Conservation (phyloP, 1,284 basidiomycete genomes). For the Athelia psychrophila region DNA sequence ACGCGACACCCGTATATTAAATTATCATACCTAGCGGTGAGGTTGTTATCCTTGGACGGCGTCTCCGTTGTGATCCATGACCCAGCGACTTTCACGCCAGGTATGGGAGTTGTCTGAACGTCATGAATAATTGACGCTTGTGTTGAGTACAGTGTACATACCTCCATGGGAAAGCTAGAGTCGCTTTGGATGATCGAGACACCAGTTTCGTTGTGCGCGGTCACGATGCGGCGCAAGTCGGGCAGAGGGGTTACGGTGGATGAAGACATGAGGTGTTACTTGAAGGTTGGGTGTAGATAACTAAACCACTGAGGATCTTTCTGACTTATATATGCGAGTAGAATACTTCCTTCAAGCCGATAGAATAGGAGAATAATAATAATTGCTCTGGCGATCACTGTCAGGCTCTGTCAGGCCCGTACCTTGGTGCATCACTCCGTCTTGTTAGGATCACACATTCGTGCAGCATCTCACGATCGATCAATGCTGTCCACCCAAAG, state of each 20-base stretch:
- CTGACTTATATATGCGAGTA: too few relatives aligned
- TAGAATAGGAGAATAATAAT: too few relatives aligned
- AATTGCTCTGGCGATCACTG: too few relatives aligned
- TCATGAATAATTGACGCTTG: slow-evolving; percentile 10
- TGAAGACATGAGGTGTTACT: neutral
- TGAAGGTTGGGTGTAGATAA: too few relatives aligned
- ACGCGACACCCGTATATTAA: too few relatives aligned
- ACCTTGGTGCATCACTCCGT: too few relatives aligned
- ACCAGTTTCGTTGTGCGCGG: slow-evolving; percentile 40
- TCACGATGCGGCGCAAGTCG: slow-evolving; percentile 46
- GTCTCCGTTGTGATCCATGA: slow-evolving; percentile 49
- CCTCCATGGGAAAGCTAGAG: slow-evolving; percentile 21
- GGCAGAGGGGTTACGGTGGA: slow-evolving; percentile 19
- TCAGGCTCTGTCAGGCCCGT: too few relatives aligned
- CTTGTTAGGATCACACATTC: too few relatives aligned
- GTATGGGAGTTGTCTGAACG: slow-evolving; percentile 1
- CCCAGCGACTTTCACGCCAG: slow-evolving; percentile 13
- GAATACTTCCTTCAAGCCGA: too few relatives aligned
- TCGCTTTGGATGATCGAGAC: slow-evolving; percentile 32
- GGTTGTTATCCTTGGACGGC: slow-evolving; percentile 54
- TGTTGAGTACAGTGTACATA: slow-evolving; percentile 7
- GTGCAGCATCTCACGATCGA: too few relatives aligned
- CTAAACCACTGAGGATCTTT: too few relatives aligned
- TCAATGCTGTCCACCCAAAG: too few relatives aligned
- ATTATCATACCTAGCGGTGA: slow-evolving; percentile 29